These are phyloP conservation scores for Fusarium succisae DNA, from an alignment of 2,329 filamentous ascomycete genomes.

Conservation along the genomic window DNA sequence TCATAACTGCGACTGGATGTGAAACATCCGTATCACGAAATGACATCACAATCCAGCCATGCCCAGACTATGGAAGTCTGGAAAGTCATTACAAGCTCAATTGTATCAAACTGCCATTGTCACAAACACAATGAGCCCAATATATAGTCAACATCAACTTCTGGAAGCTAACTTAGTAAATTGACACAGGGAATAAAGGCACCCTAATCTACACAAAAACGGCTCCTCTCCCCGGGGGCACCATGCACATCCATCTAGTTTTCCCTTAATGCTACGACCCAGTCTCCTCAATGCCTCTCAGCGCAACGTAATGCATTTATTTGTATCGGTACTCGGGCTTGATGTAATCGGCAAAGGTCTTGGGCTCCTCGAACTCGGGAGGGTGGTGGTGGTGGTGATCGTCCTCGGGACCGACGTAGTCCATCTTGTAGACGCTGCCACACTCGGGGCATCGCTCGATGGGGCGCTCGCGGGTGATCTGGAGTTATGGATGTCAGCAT, in stretches of 20 bases:
- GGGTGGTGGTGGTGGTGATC: conserved; percentile 70
- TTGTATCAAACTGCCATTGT: background rate
- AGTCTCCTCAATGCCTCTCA: conserved; percentile 13
- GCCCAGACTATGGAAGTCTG: background rate
- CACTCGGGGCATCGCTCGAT: conserved; percentile 97
- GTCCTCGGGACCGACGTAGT: conserved; percentile 88
- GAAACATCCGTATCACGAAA: conserved; percentile 8
- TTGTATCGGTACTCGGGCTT: conserved; percentile 91
- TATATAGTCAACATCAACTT: conserved; percentile 40
- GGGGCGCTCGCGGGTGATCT: conserved; percentile 90
- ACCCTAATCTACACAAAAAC: conserved; percentile 55
- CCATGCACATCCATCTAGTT: conserved; percentile 37
- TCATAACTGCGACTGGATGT: background rate
- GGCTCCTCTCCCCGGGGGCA: conserved; percentile 36
- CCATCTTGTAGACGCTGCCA: conserved; percentile 96
- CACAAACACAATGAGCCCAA: background rate
- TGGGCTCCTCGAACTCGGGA: conserved; percentile 81
- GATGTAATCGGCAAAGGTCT: conserved; percentile 96
- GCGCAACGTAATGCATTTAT: conserved; percentile 48
- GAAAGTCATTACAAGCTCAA: background rate
- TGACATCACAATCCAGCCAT: conserved; percentile 24
- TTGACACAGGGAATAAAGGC: conserved; percentile 49
- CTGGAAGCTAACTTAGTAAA: conserved; percentile 47
- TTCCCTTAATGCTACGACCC: conserved; percentile 40
- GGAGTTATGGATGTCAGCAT: conserved; percentile 19